Conservation (phyloP, 1,139 yeast genomes). For the Eremothecium cymbalariae region DNA sequence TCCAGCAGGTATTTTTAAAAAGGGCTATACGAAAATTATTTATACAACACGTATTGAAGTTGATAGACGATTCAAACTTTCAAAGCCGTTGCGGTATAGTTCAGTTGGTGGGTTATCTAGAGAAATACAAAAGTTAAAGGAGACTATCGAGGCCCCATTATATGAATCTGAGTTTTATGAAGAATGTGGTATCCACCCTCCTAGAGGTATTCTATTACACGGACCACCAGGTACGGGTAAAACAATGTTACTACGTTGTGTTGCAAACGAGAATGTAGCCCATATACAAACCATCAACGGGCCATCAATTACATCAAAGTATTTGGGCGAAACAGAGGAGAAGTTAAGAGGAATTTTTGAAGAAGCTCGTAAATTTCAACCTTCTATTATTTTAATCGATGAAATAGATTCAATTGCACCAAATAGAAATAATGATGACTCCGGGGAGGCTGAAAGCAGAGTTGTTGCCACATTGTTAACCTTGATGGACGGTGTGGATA, state of each 20-base stretch:
- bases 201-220: constrained; percentile 80
- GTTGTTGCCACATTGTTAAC: constrained; percentile 84
- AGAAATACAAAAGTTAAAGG: constrained; percentile 53
- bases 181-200: constrained; percentile 83
- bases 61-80: constrained; percentile 32
- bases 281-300: constrained; percentile 84
- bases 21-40: constrained; percentile 34
- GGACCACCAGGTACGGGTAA: constrained; percentile 99
- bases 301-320: constrained; percentile 85
- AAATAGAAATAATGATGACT: constrained; percentile 67
- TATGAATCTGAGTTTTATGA: constrained; percentile 68
- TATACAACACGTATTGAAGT: constrained; percentile 23
- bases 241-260: constrained; percentile 76
- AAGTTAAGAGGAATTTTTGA: constrained; percentile 71
- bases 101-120: constrained; percentile 71
- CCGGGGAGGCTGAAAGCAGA: constrained; percentile 82
- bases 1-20: constrained; percentile 41
- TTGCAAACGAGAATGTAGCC: constrained; percentile 64
- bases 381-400: constrained; percentile 79
- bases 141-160: constrained; percentile 73
- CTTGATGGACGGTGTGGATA: constrained; percentile 83
- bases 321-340: constrained; percentile 87
- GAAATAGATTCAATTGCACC: constrained; percentile 92
- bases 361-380: constrained; percentile 80
- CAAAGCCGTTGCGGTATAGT: constrained; percentile 38